Evolutionary conservation across 192 early-diverging fungal genomes (phyloP).

Genomic region (Coemansia javaensis): DNA sequence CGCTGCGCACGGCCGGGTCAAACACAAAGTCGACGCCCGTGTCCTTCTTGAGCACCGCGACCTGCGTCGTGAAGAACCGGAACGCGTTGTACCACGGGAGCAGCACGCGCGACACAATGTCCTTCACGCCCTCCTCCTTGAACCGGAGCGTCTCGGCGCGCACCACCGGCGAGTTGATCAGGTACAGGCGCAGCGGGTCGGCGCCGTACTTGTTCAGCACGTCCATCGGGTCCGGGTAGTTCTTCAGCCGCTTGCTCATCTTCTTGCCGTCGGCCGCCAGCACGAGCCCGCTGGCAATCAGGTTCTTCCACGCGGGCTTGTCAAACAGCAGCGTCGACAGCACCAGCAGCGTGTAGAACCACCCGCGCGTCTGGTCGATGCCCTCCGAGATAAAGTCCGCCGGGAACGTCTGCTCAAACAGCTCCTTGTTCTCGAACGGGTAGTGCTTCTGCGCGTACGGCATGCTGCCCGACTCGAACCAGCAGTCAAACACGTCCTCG

Average conservation of each 20-base stretch:
- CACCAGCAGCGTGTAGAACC: constrained; percentile 99
- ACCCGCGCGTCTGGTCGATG: constrained; percentile 98
- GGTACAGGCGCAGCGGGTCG: constrained; percentile 88
- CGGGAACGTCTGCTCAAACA: constrained; percentile 84
- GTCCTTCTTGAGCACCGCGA: constrained; percentile 83
- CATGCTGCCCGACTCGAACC: constrained; percentile 98
- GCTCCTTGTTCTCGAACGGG: constrained; percentile 95
- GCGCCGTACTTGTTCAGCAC: constrained; percentile 89
- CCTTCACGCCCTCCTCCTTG: constrained; percentile 96
- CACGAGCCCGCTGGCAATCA: constrained; percentile 95
- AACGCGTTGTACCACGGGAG: constrained; percentile 99
- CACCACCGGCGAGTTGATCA: constrained; percentile 97
- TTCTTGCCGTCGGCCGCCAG: constrained; percentile 98
- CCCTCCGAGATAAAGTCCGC: constrained; percentile 99
- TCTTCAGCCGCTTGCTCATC: constrained; percentile 98
- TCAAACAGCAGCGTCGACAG: constrained; percentile 95
- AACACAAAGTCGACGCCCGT: constrained; percentile 69
- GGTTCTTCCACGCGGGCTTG: constrained; percentile 92
- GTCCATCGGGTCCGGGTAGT: constrained; percentile 89
- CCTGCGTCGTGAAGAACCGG: constrained; percentile 92
- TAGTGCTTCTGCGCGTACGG: constrained; percentile 99
- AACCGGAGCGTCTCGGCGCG: constrained; percentile 92
- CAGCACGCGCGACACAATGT: constrained; percentile 87
- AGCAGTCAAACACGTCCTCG: constrained; percentile 98
- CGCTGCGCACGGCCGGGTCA: constrained; percentile 64